Evolutionary conservation across 169 alveolate genomes (phyloP), one percentile per base, ranked within the genome.

Genomic region (Plasmodium berghei): DNA sequence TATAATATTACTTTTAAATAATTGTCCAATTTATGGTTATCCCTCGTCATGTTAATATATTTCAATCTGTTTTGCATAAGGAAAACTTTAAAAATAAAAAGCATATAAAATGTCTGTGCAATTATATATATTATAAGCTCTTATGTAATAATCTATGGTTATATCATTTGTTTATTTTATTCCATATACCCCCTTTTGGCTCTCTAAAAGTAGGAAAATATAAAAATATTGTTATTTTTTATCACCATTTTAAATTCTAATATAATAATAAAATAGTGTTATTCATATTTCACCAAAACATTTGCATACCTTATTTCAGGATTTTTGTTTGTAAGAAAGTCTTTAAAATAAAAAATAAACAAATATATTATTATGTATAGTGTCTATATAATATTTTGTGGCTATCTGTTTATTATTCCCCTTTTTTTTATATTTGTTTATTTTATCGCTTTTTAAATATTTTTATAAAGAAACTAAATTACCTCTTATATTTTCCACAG

Each of bases 1-100:
- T 22, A n/a, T 14, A 12, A 24, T 28, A 49, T 66, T 80, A 52
- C 90, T 26, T 80, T 80, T n/a, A 80, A 72, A 28, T 80, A 80
- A 40, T 24, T 66, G n/a, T 80, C 90, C 5, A 80, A 62, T 46
- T 24, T 66, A 34, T 80, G 61, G 24, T 83, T 80, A 49, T 66
- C 54, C 54, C 24, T 10, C 5, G 90, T 80, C 56, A 52, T 61
- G 66, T 67, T 67, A 42, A 80, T 49, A 61, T 66, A 80, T 80
- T 42, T 64, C 26, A 80, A 48, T 66, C 90, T 80, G 64, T 66
- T 80, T 61, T 80, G 66, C 90, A 80, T 80, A 59, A 80, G 55
- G 64, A 80, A 80, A 6, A 80, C 90, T 80, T 49, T 20, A 34
- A 77, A 59, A 59, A 46, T 28, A 61, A 59, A 26, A 16, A 54